These are phyloP conservation scores for Leccinum barrowsii DNA, from an alignment of 768 basidiomycete species.

Conservation along the genomic window DNA sequence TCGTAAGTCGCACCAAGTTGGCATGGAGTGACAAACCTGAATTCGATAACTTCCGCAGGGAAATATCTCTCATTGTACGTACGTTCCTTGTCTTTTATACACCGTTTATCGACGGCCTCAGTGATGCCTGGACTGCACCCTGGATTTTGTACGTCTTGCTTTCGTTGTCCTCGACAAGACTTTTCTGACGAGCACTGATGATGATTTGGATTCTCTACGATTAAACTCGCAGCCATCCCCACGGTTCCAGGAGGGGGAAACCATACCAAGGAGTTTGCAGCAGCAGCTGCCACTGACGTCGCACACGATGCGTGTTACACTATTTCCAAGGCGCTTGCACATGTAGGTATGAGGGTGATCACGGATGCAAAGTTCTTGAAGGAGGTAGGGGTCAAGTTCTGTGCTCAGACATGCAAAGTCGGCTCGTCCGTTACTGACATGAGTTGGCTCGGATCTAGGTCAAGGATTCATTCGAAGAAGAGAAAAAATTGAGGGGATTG, in stretches of 20 bases:
- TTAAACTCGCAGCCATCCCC: conserved; percentile 59
- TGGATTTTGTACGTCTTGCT: conserved; percentile 42
- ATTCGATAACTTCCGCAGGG: conserved; percentile 14
- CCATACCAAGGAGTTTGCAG: conserved; percentile 68
- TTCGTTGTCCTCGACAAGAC: not conserved
- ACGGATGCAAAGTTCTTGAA: conserved; percentile 61
- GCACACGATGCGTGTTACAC: conserved; percentile 67
- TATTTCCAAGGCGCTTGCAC: conserved; percentile 68
- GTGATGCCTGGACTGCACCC: conserved; percentile 70
- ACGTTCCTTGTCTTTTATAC: not conserved
- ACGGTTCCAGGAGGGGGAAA: conserved; percentile 70
- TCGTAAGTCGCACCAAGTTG: conserved; percentile 47
- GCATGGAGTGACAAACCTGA: not conserved
- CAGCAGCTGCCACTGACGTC: conserved; percentile 52
- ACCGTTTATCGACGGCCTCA: conserved; percentile 15
- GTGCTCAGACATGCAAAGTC: not conserved
- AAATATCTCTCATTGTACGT: conserved; percentile 68
- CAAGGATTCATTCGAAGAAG: conserved; percentile 46
- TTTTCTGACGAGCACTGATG: not conserved
- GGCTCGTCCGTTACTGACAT: not conserved
- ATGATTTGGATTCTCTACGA: not conserved
- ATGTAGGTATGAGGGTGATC: conserved; percentile 63
- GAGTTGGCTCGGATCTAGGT: conserved; percentile 34
- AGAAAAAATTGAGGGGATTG: conserved; percentile 23
- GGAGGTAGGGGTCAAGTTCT: conserved; percentile 37